These are phyloP conservation scores for Botryotinia narcissicola DNA, from an alignment of 2,329 filamentous ascomycete genomes.

Conservation along the genomic window DNA sequence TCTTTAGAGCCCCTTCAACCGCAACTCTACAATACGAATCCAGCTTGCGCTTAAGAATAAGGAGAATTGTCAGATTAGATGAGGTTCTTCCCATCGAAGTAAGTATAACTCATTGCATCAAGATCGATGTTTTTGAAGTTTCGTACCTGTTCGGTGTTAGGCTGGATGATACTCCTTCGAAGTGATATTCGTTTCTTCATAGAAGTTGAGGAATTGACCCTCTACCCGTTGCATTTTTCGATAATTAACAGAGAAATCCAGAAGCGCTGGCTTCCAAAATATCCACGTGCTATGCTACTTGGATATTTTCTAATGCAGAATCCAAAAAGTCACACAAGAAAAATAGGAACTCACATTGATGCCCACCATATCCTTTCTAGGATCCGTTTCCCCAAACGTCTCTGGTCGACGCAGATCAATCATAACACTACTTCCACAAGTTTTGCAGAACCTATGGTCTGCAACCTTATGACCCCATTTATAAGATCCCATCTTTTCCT, in stretches of 20 bases:
- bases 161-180: neutral
- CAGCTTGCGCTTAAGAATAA: neutral
- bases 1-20: neutral
- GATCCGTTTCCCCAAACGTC: conserved; percentile 20
- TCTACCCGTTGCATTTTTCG: no score
- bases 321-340: neutral
- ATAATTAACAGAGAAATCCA: no score
- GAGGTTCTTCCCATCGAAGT: conserved; percentile 28
- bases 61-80: neutral
- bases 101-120: conserved; percentile 26
- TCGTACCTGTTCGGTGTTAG: conserved; percentile 23
- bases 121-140: conserved; percentile 30
- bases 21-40: neutral
- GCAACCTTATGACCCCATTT: conserved; percentile 24
- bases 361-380: conserved; percentile 28
- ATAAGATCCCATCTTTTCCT: conserved; percentile 21
- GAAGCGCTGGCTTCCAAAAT: neutral
- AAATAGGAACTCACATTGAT: conserved; percentile 28
- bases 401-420: conserved; percentile 25
- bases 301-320: neutral
- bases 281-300: neutral
- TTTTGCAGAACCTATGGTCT: conserved; percentile 30
- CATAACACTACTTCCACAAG: conserved; percentile 29
- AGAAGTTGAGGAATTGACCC: neutral
- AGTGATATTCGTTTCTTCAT: neutral